Base-by-base conservation (phyloP, 257 asterid genomes). In the Fraxinus anomala region DNA sequence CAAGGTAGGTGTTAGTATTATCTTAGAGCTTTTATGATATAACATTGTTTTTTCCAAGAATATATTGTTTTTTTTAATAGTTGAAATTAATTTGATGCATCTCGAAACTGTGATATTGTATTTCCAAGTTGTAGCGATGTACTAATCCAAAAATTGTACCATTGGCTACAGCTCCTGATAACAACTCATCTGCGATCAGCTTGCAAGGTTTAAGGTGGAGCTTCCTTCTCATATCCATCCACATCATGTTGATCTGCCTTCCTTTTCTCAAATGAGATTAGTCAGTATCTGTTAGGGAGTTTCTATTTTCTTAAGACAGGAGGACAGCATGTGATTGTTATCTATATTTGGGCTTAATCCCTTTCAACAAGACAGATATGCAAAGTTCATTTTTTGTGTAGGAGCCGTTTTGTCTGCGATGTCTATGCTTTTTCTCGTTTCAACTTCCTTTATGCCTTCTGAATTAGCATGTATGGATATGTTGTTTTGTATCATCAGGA, bases 1-100 rank as follows among this genome's bases (percentile, higher is more conserved):
- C 88, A 93, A 26, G 91, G 97, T 92, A 39, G 74, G 95, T 86
- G 23, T 47, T 12, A 1, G 11, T 56, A 16, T 33, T 56, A 19
- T 10, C 34, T 71, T 71, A 70, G 31, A 51, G n/a, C 9, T 21
- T 49, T 34, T 23, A 0, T 72, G 70, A 47, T 42, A 76, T 68
- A 31, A 10, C 24, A 17, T 40, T 13, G 28, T 36, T 17, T 34
- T 47, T 51, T 33, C 59, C 7, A 19, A 63, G 3, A 0, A 61
- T 36, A 40, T 66, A 13, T 19, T 19, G 3, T 26, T 69, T 47
- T 33, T 16, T 33, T 16, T 69, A 30, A 54, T 70, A 0, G 23
- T 42, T 66, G 70, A 79, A 31, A 49, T 59, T 16, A 69, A 77
- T 33, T 24, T 19, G 69, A 28, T 28, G 31, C 31, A 28, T 28